Base-by-base conservation (phyloP, 2,329 filamentous ascomycete species). In the Diaporthe caulivora region DNA sequence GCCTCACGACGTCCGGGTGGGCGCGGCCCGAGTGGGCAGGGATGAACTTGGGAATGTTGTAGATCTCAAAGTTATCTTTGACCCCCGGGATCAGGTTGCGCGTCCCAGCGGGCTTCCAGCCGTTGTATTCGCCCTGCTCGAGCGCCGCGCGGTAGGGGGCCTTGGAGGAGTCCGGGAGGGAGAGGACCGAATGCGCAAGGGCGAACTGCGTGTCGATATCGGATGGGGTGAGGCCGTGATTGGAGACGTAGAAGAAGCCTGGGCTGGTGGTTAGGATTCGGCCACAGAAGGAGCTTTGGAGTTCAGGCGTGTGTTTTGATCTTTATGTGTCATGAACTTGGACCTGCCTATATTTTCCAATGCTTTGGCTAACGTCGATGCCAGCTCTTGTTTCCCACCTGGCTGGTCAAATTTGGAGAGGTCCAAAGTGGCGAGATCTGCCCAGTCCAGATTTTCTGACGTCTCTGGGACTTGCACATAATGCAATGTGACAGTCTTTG, bases 21-120 rank as follows among this genome's bases (percentile, higher is more conserved):
- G 65, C 55, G 18, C 79, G 75, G 11, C 86, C 83, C n/a, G 82
- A 78, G 76, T 87, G 85, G 72, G 84, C 79, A 4, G 82, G 80
- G n/a, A 84, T 85, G 75, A 89, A 91, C 75, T 91, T 91, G 69
- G 88, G 87, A 10, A 91, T 86, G 77, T 91, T 91, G 82, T 88
- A 91, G 1, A 91, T 86, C 76, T 91, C 86, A 40, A 89, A 83
- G 74, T 90, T 91, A 76, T 91, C 89, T 24, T 77, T 82, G 70
- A 86, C 80, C 3, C 85, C 83, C 2, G 77, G 77, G 47, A 73
- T 76, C 17, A 78, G 72, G 69, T 74, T 72, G 4, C 75, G 71
- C 15, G 77, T 76, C 1, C 86, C 86, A 2, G 84, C 82, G 3
- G 86, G 86, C 47, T 85, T 80, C 74, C 87, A 87, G 18, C 87